A percentile compares a stretch with the other conserved stretches of the same genome.
Evolutionary conservation across 2,329 filamentous ascomycete genomes (phyloP).

Genomic region (Fusarium falciforme): DNA sequence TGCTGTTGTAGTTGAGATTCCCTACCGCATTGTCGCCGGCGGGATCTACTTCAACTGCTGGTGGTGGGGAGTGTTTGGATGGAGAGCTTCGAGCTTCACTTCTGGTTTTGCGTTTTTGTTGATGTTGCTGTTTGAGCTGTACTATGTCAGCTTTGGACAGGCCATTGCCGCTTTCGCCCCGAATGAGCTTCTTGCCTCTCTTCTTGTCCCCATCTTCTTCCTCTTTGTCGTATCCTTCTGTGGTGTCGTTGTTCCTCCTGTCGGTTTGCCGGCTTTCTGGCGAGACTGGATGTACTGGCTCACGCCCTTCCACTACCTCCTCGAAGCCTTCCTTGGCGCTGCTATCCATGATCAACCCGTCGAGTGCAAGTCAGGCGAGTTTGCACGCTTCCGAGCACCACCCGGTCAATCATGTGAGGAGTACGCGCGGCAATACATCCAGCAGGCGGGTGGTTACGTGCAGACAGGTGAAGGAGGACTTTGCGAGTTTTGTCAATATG

Average conservation of each 20-base stretch:
- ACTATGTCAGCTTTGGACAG: constrained; percentile 73
- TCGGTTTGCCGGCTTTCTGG: constrained; percentile 72
- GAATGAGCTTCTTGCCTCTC: constrained; percentile 73
- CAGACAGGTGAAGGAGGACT: constrained; percentile 63
- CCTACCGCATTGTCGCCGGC: constrained; percentile 74
- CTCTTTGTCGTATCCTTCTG: constrained; percentile 78
- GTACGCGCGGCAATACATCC: constrained; percentile 67
- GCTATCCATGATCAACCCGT: constrained; percentile 67
- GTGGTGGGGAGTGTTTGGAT: constrained; percentile 66
- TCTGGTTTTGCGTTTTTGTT: constrained; percentile 72
- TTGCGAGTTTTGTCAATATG: constrained; percentile 74
- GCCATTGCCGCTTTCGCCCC: constrained; percentile 74
- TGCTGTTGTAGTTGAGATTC: constrained; percentile 75
- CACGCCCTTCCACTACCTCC: constrained; percentile 74
- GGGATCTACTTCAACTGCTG: constrained; percentile 63
- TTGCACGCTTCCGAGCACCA: constrained; percentile 70
- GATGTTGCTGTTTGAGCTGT: constrained; percentile 74
- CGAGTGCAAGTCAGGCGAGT: constrained; percentile 65
- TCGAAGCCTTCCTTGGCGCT: constrained; percentile 70
- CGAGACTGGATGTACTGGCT: constrained; percentile 73
- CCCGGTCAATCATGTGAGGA: constrained; percentile 68
- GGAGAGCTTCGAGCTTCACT: constrained; percentile 63
- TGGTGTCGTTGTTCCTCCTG: constrained; percentile 74
- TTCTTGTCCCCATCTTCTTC: constrained; percentile 77
- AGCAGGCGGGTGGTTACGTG: constrained; percentile 70